Evolutionary conservation across 1,284 basidiomycete genomes (phyloP).

Genomic region (Puccinia horiana): DNA sequence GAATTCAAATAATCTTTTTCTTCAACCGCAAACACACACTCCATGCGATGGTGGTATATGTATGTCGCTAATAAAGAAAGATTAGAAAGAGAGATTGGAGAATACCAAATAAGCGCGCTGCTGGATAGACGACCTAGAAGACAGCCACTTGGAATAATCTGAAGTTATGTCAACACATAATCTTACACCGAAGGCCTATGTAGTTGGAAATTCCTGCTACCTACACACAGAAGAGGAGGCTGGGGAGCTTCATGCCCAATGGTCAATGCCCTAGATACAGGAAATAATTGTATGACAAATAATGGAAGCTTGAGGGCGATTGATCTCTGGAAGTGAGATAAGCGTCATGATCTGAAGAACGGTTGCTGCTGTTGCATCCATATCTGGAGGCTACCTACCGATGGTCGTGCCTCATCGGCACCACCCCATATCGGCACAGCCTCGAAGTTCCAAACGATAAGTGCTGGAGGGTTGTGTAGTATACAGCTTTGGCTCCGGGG

Average conservation of each 20-base stretch:
- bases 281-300: not conserved
- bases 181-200: not conserved
- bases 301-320: slow-evolving; percentile 1
- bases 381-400: slow-evolving; percentile 14
- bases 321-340: not conserved
- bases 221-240: not conserved
- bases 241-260: not conserved
- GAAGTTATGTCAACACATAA: not conserved
- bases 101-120: not conserved
- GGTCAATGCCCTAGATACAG: slow-evolving; percentile 28
- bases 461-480: not conserved
- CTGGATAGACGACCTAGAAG: not conserved
- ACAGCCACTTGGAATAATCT: not conserved
- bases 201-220: not conserved
- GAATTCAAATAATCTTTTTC: not conserved
- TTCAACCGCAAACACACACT: not conserved
- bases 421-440: no score
- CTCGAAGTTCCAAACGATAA: not conserved
- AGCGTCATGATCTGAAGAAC: not conserved
- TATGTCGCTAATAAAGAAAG: slow-evolving; percentile 16
- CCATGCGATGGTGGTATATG: not conserved
- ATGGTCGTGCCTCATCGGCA: slow-evolving; percentile 11
- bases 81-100: slow-evolving; percentile 14
- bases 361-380: not conserved
- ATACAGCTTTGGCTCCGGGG: slow-evolving; percentile 14